Evolutionary conservation across 495 filamentous ascomycete genomes (phyloP).

Genomic region (Penicillium argentinense): DNA sequence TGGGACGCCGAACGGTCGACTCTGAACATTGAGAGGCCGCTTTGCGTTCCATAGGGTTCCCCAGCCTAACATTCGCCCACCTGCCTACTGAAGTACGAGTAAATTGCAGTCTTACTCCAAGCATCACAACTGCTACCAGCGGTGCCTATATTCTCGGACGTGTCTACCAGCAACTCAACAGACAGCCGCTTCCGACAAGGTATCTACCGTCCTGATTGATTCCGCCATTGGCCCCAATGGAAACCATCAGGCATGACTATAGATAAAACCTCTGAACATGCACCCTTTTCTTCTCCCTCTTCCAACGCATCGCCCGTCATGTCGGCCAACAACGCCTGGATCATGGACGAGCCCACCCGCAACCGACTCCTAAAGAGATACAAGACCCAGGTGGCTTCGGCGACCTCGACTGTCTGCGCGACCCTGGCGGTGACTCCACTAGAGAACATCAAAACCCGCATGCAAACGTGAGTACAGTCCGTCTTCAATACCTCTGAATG

Average conservation of each 20-base stretch:
- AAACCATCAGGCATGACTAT: conserved; percentile 43
- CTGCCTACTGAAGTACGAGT: conserved; percentile 6
- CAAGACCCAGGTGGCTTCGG: conserved; percentile 48
- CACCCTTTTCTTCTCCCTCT: conserved; percentile 32
- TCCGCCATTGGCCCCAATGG: conserved; percentile 34
- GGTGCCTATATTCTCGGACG: too few species aligned
- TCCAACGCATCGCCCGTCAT: conserved; percentile 32
- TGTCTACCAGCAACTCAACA: too few species aligned
- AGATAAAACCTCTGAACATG: conserved; percentile 47
- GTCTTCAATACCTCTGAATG: too few species aligned
- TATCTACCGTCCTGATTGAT: neutral
- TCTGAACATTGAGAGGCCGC: conserved; percentile 49
- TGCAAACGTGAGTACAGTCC: conserved; percentile 54
- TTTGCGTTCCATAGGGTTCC: conserved; percentile 56
- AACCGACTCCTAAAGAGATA: conserved; percentile 46
- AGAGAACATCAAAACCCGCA: conserved; percentile 52
- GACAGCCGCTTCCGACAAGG: too few species aligned
- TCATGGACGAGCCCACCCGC: conserved; percentile 40
- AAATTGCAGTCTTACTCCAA: too few species aligned
- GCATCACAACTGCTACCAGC: too few species aligned
- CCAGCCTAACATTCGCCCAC: conserved; percentile 36
- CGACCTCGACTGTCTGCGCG: conserved; percentile 42
- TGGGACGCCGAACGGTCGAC: conserved; percentile 54
- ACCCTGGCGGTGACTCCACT: conserved; percentile 48
- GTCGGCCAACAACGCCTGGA: conserved; percentile 37